Evolutionary conservation across 177 flowering plant genomes (phyloP).

Genomic region (Tripterygium wilfordii): DNA sequence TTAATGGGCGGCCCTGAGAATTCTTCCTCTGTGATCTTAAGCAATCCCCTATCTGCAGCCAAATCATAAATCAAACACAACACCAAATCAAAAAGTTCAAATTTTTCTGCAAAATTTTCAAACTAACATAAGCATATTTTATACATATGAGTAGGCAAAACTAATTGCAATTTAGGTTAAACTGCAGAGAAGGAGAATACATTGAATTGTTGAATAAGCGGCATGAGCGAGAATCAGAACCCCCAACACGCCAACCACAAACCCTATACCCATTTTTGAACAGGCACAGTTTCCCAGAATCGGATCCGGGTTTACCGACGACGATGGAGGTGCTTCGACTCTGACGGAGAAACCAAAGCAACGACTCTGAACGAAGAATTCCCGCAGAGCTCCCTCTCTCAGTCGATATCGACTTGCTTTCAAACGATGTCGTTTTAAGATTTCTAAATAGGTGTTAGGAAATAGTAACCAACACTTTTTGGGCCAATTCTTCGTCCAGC

Average conservation of each 20-base stretch:
- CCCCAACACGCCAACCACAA: slow-evolving; percentile 63
- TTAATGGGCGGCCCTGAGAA: slow-evolving; percentile 78
- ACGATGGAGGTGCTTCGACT: background rate
- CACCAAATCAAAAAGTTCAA: background rate
- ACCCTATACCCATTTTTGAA: slow-evolving; percentile 54
- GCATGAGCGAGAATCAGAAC: slow-evolving; percentile 73
- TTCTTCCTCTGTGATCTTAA: slow-evolving; percentile 93
- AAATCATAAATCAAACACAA: background rate
- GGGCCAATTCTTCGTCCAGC: too few relatives aligned
- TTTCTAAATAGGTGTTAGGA: too few relatives aligned
- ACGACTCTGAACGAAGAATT: too few relatives aligned
- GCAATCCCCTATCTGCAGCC: slow-evolving; percentile 73
- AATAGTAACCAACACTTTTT: too few relatives aligned
- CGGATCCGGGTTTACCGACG: background rate
- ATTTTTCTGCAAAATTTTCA: too few relatives aligned
- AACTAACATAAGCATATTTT: too few relatives aligned
- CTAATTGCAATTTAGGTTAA: too few relatives aligned
- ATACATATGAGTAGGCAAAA: too few relatives aligned
- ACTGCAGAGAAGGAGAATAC: slow-evolving; percentile 21
- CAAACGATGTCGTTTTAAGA: too few relatives aligned
- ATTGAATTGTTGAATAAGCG: slow-evolving; percentile 84
- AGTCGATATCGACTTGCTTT: too few relatives aligned
- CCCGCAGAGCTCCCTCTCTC: too few relatives aligned
- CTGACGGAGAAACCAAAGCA: background rate
- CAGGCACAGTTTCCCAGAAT: background rate